Evolutionary conservation across 169 alveolate genomes (phyloP).

Genomic region (Plasmodium fragile): DNA sequence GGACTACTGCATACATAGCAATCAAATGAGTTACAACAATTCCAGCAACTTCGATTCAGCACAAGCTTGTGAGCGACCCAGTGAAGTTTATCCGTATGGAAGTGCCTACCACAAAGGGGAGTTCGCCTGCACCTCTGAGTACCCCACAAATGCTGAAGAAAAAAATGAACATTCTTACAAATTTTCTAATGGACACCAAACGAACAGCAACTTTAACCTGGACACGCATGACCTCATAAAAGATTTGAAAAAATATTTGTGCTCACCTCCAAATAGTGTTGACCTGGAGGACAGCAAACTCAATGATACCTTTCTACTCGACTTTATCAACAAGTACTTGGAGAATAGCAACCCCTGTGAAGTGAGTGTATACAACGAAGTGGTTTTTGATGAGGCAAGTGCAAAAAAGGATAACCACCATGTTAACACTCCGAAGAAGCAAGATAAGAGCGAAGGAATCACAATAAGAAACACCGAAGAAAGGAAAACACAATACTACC

Average conservation of each 20-base stretch:
- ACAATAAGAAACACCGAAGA: neutral
- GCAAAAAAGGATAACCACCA: neutral
- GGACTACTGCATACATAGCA: constrained; percentile 22
- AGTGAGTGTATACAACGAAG: constrained; percentile 46
- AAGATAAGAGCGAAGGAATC: neutral
- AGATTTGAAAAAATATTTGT: constrained; percentile 51
- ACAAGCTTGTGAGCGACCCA: neutral
- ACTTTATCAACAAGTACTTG: constrained; percentile 42
- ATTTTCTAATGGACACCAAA: constrained; percentile 13
- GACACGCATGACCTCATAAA: constrained; percentile 25
- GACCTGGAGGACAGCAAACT: constrained; percentile 4
- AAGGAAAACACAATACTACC: neutral
- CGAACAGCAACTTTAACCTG: constrained; percentile 1
- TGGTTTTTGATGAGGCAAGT: neutral
- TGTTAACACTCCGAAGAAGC: neutral
- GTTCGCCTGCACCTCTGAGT: constrained; percentile 28
- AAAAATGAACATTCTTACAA: constrained; percentile 25
- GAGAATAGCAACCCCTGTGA: constrained; percentile 24
- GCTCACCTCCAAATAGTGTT: constrained; percentile 1
- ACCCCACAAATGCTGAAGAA: constrained; percentile 36
- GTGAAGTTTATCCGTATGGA: neutral
- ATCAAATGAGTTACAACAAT: neutral
- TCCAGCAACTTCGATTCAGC: neutral
- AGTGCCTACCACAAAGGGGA: constrained; percentile 33
- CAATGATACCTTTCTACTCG: constrained; percentile 30